Base-by-base conservation (phyloP, 352 stramenopile genomes). In the Phytophthora capsici region DNA sequence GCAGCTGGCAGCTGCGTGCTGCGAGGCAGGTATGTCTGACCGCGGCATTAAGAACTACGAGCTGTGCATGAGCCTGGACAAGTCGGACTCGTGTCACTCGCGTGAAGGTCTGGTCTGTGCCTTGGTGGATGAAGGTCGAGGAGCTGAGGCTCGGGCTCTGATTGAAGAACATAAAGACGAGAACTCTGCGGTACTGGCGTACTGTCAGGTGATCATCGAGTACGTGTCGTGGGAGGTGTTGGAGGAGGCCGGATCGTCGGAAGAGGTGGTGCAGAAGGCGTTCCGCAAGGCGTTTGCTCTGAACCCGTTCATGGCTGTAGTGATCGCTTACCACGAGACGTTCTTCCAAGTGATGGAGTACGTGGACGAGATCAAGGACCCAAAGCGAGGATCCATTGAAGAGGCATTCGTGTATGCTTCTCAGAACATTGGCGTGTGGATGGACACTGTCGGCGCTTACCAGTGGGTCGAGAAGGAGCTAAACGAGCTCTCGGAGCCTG, bases 171-270 rank as follows among this genome's bases (percentile, higher is more conserved):
- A 89, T 66, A 63, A 66, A 23, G 70, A 73, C 26, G 61, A 82
- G 12, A 44, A 75, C 12, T 92, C 88, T 34, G 79, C 84, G 1
- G 75, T 95, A 53, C 64, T 95, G 5, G 88, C 87, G 23, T 95
- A 94, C 59, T 94, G 86, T 50, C 84, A 80, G 26, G 86, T 94
- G 44, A 86, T 95, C 28, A 75, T 95, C 34, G 88, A 95, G 61
- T 95, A 95, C 70, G 85, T 95, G 36, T 93, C 84, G 19, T 95
- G 88, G 88, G 88, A 95, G 60, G 88, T 95, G 47, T 71, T 95
- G 19, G 88, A 95, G 58, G 88, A 95, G 52, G 67, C 81, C 20
- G 85, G 84, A 3, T 93, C 88, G 7, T 93, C 82, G 1, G 86
- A 94, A 62, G 76, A 91, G 25, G 67, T 93, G 19, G 86, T 95